phyloP scores from a whole-genome alignment of 495 filamentous ascomycete genomes.

The Daldinia vernicosa region DNA sequence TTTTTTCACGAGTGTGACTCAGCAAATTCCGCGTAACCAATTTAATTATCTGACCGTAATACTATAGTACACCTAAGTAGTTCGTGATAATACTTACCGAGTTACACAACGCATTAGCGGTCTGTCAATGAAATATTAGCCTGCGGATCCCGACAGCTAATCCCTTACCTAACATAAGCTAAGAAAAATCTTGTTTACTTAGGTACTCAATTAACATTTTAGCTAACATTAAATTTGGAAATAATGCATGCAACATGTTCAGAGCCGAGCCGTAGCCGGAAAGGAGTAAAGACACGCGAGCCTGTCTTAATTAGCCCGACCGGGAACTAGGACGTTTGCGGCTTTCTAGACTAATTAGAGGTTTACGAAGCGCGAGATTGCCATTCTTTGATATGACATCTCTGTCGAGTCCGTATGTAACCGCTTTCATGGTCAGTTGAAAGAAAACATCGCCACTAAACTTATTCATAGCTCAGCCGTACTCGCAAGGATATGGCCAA shows the following conservation, averaged over 20 bases:
- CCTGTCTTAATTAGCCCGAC: conserved; percentile 4
- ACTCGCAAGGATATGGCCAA: conserved; percentile 15
- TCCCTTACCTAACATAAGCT: conserved; percentile 2
- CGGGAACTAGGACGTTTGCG: conserved; percentile 22
- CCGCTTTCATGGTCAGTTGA: conserved; percentile 4
- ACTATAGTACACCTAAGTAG: conserved; percentile 2
- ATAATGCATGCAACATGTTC: neutral
- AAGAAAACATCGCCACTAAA: conserved; percentile 26
- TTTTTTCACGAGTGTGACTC: conserved; percentile 1
- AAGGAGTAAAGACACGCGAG: neutral
- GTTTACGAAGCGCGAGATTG: conserved; percentile 16
- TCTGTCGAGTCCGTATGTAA: conserved; percentile 25
- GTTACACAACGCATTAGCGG: neutral
- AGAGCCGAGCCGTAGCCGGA: conserved; percentile 29
- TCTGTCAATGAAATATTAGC: neutral
- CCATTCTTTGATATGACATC: conserved; percentile 24
- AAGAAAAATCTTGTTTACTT: neutral
- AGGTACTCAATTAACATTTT: neutral
- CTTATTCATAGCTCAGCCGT: conserved; percentile 29
- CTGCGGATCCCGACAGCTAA: conserved; percentile 17
- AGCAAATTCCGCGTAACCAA: neutral
- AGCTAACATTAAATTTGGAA: conserved; percentile 1
- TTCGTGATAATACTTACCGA: neutral
- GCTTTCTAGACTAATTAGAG: neutral
- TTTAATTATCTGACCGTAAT: conserved; percentile 10